A percentile compares a stretch with the other conserved stretches of the same genome.
phyloP scores from a whole-genome alignment of 371 early-diverging fungal genomes.

The Actinomortierella ambigua region DNA sequence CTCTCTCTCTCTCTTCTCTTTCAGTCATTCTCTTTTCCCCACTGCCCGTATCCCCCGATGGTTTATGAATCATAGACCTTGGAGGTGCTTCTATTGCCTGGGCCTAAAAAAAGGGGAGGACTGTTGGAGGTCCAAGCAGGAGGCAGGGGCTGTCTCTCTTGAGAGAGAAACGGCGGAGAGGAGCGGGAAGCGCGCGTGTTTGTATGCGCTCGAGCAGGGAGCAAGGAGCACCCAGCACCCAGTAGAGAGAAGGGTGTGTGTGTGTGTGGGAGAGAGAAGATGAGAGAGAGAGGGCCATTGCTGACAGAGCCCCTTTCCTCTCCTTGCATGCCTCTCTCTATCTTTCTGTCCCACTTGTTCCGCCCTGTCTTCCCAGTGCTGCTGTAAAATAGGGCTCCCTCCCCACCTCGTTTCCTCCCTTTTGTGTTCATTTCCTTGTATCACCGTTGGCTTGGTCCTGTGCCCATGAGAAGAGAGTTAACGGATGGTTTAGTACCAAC shows the following conservation, averaged over 20 bases:
- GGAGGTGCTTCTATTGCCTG: too few relatives aligned
- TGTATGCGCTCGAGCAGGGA: constrained; percentile 1
- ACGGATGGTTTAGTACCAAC: too few relatives aligned
- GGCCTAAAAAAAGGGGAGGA: background rate
- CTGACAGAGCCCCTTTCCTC: background rate
- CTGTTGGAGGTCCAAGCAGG: constrained; percentile 13
- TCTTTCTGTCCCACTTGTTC: too few relatives aligned
- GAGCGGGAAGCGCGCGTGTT: too few relatives aligned
- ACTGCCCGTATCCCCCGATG: background rate
- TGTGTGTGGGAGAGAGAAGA: too few relatives aligned
- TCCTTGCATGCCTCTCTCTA: too few relatives aligned
- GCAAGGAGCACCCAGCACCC: constrained; percentile 6
- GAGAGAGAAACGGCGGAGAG: background rate
- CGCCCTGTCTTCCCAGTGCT: too few relatives aligned
- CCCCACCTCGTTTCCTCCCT: background rate
- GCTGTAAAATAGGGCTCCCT: too few relatives aligned
- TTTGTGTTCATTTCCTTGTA: constrained; percentile 14
- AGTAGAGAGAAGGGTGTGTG: background rate
- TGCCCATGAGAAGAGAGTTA: too few relatives aligned
- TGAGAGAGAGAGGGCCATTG: background rate
- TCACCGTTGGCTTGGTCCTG: constrained; percentile 38
- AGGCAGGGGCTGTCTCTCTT: constrained; percentile 17
- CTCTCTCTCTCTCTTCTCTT: constrained; percentile 8
- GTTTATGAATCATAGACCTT: too few relatives aligned
- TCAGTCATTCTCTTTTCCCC: too few relatives aligned